These are phyloP conservation scores for Termitomyces sp. DNA, from an alignment of 768 basidiomycete species.

Conservation along the genomic window DNA sequence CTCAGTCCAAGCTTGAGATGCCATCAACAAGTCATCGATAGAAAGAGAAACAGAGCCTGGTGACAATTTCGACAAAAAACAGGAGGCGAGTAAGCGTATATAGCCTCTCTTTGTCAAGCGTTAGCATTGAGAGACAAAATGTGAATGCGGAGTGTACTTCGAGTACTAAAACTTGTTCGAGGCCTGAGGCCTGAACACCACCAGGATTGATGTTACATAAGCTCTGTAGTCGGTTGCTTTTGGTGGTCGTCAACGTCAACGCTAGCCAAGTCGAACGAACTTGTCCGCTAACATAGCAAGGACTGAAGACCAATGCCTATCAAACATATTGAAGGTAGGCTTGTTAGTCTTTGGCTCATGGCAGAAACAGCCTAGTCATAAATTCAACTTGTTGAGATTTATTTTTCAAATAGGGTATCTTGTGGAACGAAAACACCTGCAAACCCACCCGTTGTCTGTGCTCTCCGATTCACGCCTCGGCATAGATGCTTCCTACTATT, in stretches of 20 bases:
- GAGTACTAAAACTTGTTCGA: too few relatives aligned
- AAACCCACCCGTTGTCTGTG: constrained; percentile 72
- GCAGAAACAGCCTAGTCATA: not conserved
- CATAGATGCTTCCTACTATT: constrained; percentile 92
- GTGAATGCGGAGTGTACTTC: not conserved
- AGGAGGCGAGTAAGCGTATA: not conserved
- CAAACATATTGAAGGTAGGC: constrained; percentile 78
- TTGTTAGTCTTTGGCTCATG: not conserved
- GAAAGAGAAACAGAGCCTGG: not conserved
- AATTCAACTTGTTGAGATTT: constrained; percentile 6
- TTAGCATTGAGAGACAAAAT: not conserved
- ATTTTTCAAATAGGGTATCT: constrained; percentile 58
- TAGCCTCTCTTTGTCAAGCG: not conserved
- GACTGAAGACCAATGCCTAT: constrained; percentile 54
- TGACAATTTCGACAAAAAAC: not conserved
- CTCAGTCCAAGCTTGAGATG: not conserved
- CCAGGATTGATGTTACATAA: constrained; percentile 14
- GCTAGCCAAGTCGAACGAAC: constrained; percentile 23
- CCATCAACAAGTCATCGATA: not conserved
- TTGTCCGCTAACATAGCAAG: constrained; percentile 21
- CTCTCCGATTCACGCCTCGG: constrained; percentile 91
- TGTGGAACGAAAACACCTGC: constrained; percentile 81
- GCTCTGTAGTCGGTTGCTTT: constrained; percentile 10
- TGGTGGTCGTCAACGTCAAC: constrained; percentile 26
- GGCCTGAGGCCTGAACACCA: too few relatives aligned